These are phyloP conservation scores for Rhizopus sp. DNA, from an alignment of 371 early-diverging fungal genomes.

Conservation along the genomic window DNA sequence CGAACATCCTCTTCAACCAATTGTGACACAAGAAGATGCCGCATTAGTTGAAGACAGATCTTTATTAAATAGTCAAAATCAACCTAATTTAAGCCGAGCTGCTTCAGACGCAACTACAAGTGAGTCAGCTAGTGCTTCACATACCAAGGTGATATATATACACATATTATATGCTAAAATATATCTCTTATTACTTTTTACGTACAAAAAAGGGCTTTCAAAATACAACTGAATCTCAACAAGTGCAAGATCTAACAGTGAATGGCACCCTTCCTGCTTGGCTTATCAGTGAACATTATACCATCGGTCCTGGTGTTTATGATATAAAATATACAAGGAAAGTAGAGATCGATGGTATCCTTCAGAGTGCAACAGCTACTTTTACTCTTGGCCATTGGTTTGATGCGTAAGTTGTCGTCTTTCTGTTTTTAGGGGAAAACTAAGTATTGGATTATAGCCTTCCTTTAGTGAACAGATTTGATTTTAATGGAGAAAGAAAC, in stretches of 20 bases:
- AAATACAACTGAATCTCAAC: slow-evolving; percentile 39
- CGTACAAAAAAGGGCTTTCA: slow-evolving; percentile 33
- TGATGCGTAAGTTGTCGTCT: slow-evolving; percentile 54
- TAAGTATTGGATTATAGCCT: slow-evolving; percentile 29
- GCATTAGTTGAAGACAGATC: slow-evolving; percentile 24
- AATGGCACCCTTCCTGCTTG: slow-evolving; percentile 64
- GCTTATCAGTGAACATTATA: slow-evolving; percentile 63
- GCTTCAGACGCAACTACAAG: slow-evolving; percentile 3
- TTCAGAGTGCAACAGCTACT: slow-evolving; percentile 57
- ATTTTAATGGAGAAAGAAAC: slow-evolving; percentile 54
- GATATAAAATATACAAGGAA: slow-evolving; percentile 66
- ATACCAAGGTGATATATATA: slow-evolving; percentile 35
- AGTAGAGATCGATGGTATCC: slow-evolving; percentile 56
- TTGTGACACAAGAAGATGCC: slow-evolving; percentile 8
- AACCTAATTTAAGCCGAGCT: slow-evolving; percentile 22
- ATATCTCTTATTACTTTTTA: not conserved
- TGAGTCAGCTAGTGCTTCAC: slow-evolving; percentile 21
- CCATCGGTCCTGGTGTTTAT: slow-evolving; percentile 63
- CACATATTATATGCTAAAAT: too few relatives aligned
- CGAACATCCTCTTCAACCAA: slow-evolving; percentile 17
- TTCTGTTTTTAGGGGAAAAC: not conserved
- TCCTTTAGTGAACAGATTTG: slow-evolving; percentile 63
- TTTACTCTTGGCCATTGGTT: slow-evolving; percentile 74
- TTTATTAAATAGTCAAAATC: slow-evolving; percentile 30
- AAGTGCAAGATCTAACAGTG: slow-evolving; percentile 44